These are phyloP conservation scores for Fusarium abutilonis DNA, from an alignment of 2,329 filamentous ascomycete genomes.

Conservation along the genomic window DNA sequence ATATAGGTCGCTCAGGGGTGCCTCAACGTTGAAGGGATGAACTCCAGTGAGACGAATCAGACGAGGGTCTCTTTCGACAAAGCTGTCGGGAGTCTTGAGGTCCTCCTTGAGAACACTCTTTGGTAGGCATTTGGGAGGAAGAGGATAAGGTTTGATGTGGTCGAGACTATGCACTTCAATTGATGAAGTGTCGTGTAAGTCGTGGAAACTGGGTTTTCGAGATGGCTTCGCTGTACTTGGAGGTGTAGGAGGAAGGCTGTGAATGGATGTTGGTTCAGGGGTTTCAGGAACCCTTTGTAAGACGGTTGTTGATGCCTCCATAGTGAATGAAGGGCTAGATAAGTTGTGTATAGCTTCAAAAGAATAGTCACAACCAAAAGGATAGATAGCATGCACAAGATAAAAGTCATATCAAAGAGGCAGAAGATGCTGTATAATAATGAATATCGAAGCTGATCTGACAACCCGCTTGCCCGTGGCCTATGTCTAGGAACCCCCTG, in stretches of 20 bases:
- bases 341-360: conserved; percentile 4
- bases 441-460: conserved; percentile 18
- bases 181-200: conserved; percentile 27
- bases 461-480: conserved; percentile 18
- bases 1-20: conserved; percentile 81
- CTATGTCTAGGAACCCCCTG: conserved; percentile 7
- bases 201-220: conserved; percentile 48
- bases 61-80: conserved; percentile 81
- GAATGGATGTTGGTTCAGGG: conserved; percentile 16
- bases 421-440: conserved; percentile 28
- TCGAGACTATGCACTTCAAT: conserved; percentile 30
- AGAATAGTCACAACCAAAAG: conserved; percentile 4
- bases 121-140: conserved; percentile 72
- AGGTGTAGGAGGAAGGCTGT: conserved; percentile 52
- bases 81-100: conserved; percentile 81
- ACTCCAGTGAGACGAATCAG: conserved; percentile 87
- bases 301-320: conserved; percentile 35
- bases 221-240: conserved; percentile 53
- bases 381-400: conserved; percentile 3
- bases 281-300: conserved; percentile 22
- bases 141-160: conserved; percentile 59
- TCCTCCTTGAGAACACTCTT: conserved; percentile 77
- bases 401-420: conserved; percentile 2
- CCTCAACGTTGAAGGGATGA: conserved; percentile 91
- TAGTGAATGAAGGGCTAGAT: conserved; percentile 11